A percentile compares a stretch with the other conserved stretches of the same genome.
phyloP scores from a whole-genome alignment of 2,329 filamentous ascomycete genomes.

The Nemania sp. region DNA sequence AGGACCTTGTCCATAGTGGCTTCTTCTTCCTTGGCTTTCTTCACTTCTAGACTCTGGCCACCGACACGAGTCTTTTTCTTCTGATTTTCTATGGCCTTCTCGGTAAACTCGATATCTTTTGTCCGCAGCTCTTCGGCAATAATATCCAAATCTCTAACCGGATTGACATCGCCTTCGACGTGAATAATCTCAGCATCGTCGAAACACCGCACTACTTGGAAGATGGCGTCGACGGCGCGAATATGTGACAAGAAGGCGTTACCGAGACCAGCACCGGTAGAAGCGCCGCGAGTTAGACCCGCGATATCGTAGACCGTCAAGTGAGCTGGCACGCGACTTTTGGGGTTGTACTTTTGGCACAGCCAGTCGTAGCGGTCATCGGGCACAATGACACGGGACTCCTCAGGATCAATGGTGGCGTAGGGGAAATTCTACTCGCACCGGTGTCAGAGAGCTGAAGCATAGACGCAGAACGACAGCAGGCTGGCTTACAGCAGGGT shows the following conservation, averaged over 20 bases:
- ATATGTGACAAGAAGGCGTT: constrained; percentile 99
- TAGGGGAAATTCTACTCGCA: constrained; percentile 85
- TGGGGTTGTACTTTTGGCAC: constrained; percentile 94
- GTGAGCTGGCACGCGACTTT: constrained; percentile 95
- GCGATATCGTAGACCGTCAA: constrained; percentile 99
- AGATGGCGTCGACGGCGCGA: constrained; percentile 95
- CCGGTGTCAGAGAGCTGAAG: constrained; percentile 41
- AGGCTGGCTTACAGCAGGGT: constrained; percentile 80
- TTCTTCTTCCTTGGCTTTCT: constrained; percentile 94
- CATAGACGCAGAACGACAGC: constrained; percentile 37
- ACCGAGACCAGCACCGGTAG: constrained; percentile 94
- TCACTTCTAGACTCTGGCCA: constrained; percentile 95
- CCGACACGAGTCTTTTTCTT: constrained; percentile 94
- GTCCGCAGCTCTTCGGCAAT: constrained; percentile 95
- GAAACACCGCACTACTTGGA: constrained; percentile 95
- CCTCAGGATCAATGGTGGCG: constrained; percentile 98
- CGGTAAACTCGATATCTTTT: constrained; percentile 98
- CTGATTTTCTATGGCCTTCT: constrained; percentile 89
- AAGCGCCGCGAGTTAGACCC: constrained; percentile 92
- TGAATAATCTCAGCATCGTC: constrained; percentile 99
- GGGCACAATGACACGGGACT: constrained; percentile 94
- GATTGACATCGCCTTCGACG: constrained; percentile 98
- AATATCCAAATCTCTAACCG: constrained; percentile 89
- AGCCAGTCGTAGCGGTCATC: constrained; percentile 97
- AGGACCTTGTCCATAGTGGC: constrained; percentile 91